Base-by-base conservation (phyloP, 805 yeast genomes). In the Cyberlindnera lachancei region DNA sequence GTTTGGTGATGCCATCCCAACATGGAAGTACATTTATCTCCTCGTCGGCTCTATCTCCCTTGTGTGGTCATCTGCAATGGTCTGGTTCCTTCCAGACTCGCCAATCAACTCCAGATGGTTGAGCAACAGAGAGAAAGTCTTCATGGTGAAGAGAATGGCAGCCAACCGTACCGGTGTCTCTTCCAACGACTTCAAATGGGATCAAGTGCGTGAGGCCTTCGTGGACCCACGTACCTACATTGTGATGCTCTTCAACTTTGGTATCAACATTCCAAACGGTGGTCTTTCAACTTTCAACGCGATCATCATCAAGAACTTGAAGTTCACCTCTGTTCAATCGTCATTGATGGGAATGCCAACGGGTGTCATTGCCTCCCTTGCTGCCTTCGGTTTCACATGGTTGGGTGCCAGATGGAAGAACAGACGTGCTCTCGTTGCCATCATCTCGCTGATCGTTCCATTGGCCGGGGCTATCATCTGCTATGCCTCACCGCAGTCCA, bases 1-100 rank as follows among this genome's bases (percentile, higher is more conserved):
- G 10, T 55, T 51, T 31, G 58, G 58, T 32, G 30, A 43, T 19
- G 33, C 45, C 6, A 52, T 53, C 17, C 48, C 56, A 31, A 44
- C 62, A n/a, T 75, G 79, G 78, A 64, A 69, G 40, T 46, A 72
- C 10, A 59, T 72, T 30, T 66, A 64, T 42, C 59, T 73, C 19
- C 59, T 71, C 23, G 63, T 65, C 27, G 81, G 78, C 20, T 62
- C 68, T 14, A 45, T 70, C 20, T 66, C 77, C 1, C 50, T 70
- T 10, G 32, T 59, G 17, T 45, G 65, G 38, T 37, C 59, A 5
- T 24, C 48, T 5, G 31, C 53, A 6, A 46, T 60, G 30, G 37
- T 51, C 45, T 56, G 58, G 28, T 56, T 68, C 26, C 54, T 73
- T 34, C 79, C 79, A 18, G 73, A 69, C 42, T 59, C 68, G 52